A percentile compares a stretch with the other conserved stretches of the same genome.
Conservation (phyloP, 164 flowering plant genomes). For the Akebia trifoliata region DNA sequence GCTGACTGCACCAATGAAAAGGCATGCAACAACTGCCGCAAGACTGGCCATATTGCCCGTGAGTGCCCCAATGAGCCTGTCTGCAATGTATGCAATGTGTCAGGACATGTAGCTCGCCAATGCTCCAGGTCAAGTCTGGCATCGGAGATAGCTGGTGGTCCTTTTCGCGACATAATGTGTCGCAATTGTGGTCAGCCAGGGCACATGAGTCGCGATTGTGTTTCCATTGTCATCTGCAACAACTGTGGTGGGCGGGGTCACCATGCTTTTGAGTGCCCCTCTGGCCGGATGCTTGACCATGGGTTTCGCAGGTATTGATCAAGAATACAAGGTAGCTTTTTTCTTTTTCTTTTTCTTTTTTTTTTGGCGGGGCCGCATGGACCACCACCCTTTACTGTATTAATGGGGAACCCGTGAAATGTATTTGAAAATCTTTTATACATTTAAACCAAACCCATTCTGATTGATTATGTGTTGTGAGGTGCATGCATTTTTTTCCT, state of each 20-base stretch:
- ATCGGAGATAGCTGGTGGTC: slow-evolving; percentile 29
- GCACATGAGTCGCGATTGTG: slow-evolving; percentile 45
- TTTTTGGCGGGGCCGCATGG: no score
- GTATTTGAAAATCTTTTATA: no score
- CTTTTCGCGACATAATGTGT: slow-evolving; percentile 34
- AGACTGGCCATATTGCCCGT: slow-evolving; percentile 57
- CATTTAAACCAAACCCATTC: no score
- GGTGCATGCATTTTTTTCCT: no score
- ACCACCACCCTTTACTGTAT: no score
- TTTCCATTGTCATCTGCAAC: slow-evolving; percentile 33
- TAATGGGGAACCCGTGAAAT: no score
- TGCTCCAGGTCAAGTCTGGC: slow-evolving; percentile 49
- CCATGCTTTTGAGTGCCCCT: slow-evolving; percentile 42
- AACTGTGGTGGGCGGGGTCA: slow-evolving; percentile 56
- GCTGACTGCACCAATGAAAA: slow-evolving; percentile 48
- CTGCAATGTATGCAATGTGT: slow-evolving; percentile 55
- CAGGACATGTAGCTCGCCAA: slow-evolving; percentile 81
- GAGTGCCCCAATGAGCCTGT: slow-evolving; percentile 57
- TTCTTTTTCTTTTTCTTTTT: no score
- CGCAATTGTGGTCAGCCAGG: slow-evolving; percentile 37
- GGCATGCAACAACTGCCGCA: slow-evolving; percentile 52
- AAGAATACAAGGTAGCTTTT: neutral
- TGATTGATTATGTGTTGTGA: no score
- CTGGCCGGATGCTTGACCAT: slow-evolving; percentile 29
- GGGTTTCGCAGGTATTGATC: slow-evolving; percentile 29